Evolutionary conservation across 202 grass and related monocot genomes (phyloP).

Genomic region (Miscanthus sacchariflorus): DNA sequence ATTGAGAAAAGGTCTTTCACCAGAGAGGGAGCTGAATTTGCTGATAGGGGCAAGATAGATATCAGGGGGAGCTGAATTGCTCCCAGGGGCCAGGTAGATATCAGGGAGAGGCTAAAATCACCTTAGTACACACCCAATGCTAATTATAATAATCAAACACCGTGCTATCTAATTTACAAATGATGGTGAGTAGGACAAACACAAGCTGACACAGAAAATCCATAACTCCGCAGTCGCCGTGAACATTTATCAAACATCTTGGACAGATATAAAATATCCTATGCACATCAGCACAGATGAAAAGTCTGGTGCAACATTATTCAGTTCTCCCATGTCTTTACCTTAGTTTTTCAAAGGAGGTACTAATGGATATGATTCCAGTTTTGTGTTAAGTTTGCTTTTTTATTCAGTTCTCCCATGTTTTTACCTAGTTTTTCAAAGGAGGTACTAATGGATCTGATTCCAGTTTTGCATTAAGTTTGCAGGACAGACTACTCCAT

Average conservation of each 20-base stretch:
- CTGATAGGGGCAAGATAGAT: not conserved
- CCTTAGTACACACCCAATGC: not conserved
- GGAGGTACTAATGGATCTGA: not conserved
- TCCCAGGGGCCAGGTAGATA: not conserved
- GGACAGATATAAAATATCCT: not conserved
- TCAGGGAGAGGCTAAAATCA: not conserved
- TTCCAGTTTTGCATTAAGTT: not conserved
- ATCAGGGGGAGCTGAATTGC: not conserved
- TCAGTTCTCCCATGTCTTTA: not conserved
- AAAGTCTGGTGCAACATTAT: not conserved
- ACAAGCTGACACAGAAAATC: not conserved
- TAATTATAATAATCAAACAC: not conserved
- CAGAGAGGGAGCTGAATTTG: not conserved
- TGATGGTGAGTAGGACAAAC: not conserved
- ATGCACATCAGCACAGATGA: not conserved
- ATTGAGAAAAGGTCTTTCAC: not conserved
- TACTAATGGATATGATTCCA: not conserved
- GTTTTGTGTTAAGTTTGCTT: not conserved
- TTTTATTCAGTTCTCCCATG: not conserved
- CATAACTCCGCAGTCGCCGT: not conserved
- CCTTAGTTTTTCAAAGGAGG: not conserved
- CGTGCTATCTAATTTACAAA: constrained; percentile 1
- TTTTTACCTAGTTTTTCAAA: not conserved
- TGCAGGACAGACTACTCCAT: not conserved
- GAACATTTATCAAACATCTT: not conserved